These are phyloP conservation scores for Epichloe baconii DNA, from an alignment of 2,329 filamentous ascomycete genomes.

Conservation along the genomic window DNA sequence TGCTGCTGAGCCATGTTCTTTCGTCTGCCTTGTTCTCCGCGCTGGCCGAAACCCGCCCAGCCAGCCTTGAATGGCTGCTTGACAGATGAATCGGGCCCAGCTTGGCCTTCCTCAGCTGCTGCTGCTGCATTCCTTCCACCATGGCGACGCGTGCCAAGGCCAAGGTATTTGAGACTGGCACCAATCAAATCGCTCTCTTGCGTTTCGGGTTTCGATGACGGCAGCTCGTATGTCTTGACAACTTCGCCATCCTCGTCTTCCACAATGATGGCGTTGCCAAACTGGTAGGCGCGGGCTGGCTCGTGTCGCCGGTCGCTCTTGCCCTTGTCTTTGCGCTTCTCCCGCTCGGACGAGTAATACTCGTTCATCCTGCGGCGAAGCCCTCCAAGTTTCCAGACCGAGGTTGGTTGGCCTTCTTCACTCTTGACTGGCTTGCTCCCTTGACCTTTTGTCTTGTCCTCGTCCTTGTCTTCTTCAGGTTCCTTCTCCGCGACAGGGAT, in stretches of 20 bases:
- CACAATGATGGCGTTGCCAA: constrained; percentile 77
- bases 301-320: constrained; percentile 50
- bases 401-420: constrained; percentile 2
- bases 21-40: constrained; percentile 22
- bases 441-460: constrained; percentile 1
- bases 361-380: constrained; percentile 38
- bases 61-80: constrained; percentile 28
- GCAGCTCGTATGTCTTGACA: constrained; percentile 70
- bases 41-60: constrained; percentile 35
- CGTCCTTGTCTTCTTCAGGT: neutral
- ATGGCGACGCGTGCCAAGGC: constrained; percentile 33
- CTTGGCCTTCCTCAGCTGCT: constrained; percentile 19
- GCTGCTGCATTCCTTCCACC: constrained; percentile 22
- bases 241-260: constrained; percentile 81
- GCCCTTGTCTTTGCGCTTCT: constrained; percentile 48
- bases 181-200: constrained; percentile 27
- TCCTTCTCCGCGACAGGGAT: constrained; percentile 5
- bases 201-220: constrained; percentile 34
- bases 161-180: constrained; percentile 40
- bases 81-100: constrained; percentile 19
- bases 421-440: neutral
- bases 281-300: constrained; percentile 73
- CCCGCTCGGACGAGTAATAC: constrained; percentile 46
- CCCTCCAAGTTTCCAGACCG: constrained; percentile 21
- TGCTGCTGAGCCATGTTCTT: constrained; percentile 29